Base-by-base conservation (phyloP, 2,329 filamentous ascomycete genomes). In the Ophiostoma angusticollis region DNA sequence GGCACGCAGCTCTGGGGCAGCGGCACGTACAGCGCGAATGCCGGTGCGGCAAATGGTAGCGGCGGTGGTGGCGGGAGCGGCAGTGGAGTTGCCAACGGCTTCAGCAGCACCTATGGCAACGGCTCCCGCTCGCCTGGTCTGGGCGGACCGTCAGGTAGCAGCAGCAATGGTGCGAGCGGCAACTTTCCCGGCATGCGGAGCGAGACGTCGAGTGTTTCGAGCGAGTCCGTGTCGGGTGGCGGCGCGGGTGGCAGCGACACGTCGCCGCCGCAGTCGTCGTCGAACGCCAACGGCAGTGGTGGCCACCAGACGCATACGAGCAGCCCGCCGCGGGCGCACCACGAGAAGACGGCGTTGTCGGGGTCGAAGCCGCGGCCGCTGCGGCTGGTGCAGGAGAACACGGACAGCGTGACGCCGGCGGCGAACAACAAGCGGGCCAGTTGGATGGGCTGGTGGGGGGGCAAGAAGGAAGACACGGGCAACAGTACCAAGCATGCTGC, bases 281-380 rank as follows among this genome's bases (percentile, higher is more conserved):
- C 35, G 11, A 54, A 48, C 14, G 54, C 48, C 13, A 53, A 57
- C n/a, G n/a, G n/a, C n/a, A n/a, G n/a, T n/a, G n/a, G n/a, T n/a
- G n/a, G n/a, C n/a, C n/a, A n/a, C n/a, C n/a, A n/a, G n/a, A n/a
- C n/a, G n/a, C n/a, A n/a, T n/a, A n/a, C n/a, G 3, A 63, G 53
- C 47, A 77, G 60, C 48, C 73, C 72, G 21, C 74, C 74, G 13
- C 65, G 74, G 9, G 56, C 57, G 33, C 58, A 59, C 21, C 58
- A 59, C 43, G 68, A 77, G 52, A 72, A 74, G 56, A 63, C 64
- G 43, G 73, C 68, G 27, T 61, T 73, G 40, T 72, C 72, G 4
- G 75, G 75, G 31, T 80, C 78, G 52, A 91, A 91, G 59, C 78
- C 93, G 42, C 73, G 87, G 25, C 89, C 89, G 6, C 64, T 98